phyloP scores from a whole-genome alignment of 495 filamentous ascomycete genomes.

The Penicillium daleae region DNA sequence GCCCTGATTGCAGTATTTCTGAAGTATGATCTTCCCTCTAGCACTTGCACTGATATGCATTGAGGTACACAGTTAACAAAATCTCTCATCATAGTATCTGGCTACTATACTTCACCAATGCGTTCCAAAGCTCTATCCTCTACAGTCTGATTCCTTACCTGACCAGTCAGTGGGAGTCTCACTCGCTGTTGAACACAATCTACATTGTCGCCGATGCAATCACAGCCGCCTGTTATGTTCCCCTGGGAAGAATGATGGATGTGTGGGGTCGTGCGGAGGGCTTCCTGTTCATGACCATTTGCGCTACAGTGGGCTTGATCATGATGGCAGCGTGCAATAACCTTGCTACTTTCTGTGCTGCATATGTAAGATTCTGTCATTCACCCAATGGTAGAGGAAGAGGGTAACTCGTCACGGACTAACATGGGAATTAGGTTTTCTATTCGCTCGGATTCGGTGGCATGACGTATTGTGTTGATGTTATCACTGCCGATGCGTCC shows the following conservation, averaged over 20 bases:
- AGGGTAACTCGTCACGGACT: background rate
- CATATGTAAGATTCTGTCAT: slow-evolving; percentile 40
- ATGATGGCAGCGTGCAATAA: slow-evolving; percentile 55
- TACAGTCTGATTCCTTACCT: slow-evolving; percentile 38
- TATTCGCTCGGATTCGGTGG: slow-evolving; percentile 58
- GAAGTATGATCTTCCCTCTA: slow-evolving; percentile 30
- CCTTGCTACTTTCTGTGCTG: slow-evolving; percentile 54
- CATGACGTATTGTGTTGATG: slow-evolving; percentile 54
- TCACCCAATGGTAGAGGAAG: background rate
- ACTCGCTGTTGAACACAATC: slow-evolving; percentile 62
- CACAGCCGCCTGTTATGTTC: slow-evolving; percentile 47
- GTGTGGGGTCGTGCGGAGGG: slow-evolving; percentile 63
- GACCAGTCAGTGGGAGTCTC: slow-evolving; percentile 57
- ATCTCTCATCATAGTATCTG: slow-evolving; percentile 42
- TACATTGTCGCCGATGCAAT: slow-evolving; percentile 55
- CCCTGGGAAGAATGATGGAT: slow-evolving; percentile 70
- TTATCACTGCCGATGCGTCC: slow-evolving; percentile 66
- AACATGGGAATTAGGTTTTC: slow-evolving; percentile 33
- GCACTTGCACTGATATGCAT: background rate
- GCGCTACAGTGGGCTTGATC: slow-evolving; percentile 47
- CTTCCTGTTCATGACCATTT: slow-evolving; percentile 50
- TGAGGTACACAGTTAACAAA: slow-evolving; percentile 1
- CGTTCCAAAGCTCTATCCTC: slow-evolving; percentile 42
- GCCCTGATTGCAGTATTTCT: slow-evolving; percentile 45
- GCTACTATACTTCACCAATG: slow-evolving; percentile 52